Evolutionary conservation across 2,329 filamentous ascomycete species (phyloP).

Genomic region (Alternaria arbusti): DNA sequence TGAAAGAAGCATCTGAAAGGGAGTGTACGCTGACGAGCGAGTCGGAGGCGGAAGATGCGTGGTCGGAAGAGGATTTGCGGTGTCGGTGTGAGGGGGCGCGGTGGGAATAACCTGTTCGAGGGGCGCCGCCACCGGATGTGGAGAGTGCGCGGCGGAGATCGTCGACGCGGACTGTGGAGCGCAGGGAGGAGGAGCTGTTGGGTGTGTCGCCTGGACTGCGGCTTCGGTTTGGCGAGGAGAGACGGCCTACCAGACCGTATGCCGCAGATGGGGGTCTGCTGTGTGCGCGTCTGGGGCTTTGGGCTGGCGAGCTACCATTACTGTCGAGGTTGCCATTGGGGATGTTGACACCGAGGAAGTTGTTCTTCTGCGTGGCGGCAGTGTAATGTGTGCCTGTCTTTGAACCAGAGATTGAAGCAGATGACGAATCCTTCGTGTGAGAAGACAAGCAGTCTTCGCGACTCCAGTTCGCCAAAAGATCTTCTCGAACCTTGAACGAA

Average conservation of each 20-base stretch:
- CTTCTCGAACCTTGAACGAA: slow-evolving; percentile 70
- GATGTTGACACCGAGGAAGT: slow-evolving; percentile 64
- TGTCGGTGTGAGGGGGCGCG: slow-evolving; percentile 33
- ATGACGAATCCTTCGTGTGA: slow-evolving; percentile 71
- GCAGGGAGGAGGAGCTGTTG: slow-evolving; percentile 45
- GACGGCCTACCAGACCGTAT: slow-evolving; percentile 44
- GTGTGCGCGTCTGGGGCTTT: slow-evolving; percentile 41
- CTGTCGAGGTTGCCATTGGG: slow-evolving; percentile 46
- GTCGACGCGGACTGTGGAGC: slow-evolving; percentile 52
- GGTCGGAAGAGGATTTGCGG: slow-evolving; percentile 51
- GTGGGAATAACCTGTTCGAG: slow-evolving; percentile 39
- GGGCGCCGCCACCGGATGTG: slow-evolving; percentile 36
- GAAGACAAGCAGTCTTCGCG: slow-evolving; percentile 74
- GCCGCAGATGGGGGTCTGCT: slow-evolving; percentile 42
- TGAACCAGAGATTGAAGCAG: slow-evolving; percentile 78
- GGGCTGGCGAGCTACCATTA: slow-evolving; percentile 36
- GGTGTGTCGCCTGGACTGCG: slow-evolving; percentile 41
- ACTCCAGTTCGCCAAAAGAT: slow-evolving; percentile 81
- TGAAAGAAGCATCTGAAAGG: slow-evolving; percentile 67
- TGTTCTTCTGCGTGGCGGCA: slow-evolving; percentile 34
- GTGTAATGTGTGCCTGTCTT: slow-evolving; percentile 54
- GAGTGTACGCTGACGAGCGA: slow-evolving; percentile 76
- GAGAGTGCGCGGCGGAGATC: slow-evolving; percentile 56
- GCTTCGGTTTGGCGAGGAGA: slow-evolving; percentile 35
- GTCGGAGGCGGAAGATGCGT: slow-evolving; percentile 64